These are phyloP conservation scores for Quercus berberidifolia DNA, from an alignment of 306 rosid species.

Conservation along the genomic window DNA sequence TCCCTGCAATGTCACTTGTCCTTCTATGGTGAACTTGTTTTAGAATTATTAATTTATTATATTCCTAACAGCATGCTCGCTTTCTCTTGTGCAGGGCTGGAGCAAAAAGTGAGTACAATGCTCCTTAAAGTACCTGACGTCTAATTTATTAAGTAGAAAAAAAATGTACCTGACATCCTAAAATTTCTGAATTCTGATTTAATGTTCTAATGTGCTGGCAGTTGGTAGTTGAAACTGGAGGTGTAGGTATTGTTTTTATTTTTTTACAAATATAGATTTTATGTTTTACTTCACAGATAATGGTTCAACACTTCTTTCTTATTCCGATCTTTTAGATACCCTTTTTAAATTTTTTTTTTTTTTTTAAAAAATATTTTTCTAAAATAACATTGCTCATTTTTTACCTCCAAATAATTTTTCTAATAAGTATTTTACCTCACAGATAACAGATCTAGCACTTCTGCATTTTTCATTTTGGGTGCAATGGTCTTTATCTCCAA, in stretches of 20 bases:
- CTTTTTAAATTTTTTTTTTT: no score
- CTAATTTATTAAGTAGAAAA: no score
- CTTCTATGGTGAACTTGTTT: no score
- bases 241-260: not conserved
- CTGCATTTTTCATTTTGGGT: not conserved
- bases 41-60: no score
- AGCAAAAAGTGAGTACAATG: slow-evolving; percentile 53
- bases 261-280: not conserved
- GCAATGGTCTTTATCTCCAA: not conserved
- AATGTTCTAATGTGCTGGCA: not conserved
- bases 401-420: not conserved
- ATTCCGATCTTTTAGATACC: not conserved
- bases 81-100: slow-evolving; percentile 75
- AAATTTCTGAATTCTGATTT: not conserved
- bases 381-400: no score
- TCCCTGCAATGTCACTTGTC: no score
- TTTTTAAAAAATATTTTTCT: no score
- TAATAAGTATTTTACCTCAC: not conserved
- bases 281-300: not conserved
- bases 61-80: not conserved
- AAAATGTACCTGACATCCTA: not conserved
- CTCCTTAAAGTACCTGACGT: not conserved
- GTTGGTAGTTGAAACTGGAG: not conserved
- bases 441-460: not conserved
- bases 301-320: not conserved